A percentile compares a stretch with the other conserved stretches of the same genome.
phyloP scores from a whole-genome alignment of 306 rosid species.

The Begonia loranthoides region DNA sequence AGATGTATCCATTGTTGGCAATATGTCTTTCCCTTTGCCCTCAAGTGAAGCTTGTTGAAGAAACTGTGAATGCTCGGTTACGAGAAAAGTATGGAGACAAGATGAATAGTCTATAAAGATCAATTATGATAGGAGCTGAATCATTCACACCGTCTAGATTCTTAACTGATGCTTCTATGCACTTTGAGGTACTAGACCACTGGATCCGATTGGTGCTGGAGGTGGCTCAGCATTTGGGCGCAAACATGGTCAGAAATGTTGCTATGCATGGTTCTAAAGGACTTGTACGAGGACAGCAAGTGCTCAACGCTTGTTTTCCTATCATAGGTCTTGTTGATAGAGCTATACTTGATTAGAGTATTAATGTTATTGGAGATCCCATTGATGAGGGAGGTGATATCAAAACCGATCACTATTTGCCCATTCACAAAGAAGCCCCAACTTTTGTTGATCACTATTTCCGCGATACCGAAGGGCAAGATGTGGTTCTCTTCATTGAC shows the following conservation, averaged over 20 bases:
- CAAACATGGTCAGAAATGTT: conserved; percentile 58
- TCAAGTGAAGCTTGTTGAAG: too few species aligned
- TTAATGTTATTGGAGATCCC: conserved; percentile 84
- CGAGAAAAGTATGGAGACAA: too few species aligned
- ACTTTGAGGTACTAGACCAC: conserved; percentile 64
- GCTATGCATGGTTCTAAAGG: conserved; percentile 96
- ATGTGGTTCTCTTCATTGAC: conserved; percentile 90
- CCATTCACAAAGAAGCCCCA: conserved; percentile 17
- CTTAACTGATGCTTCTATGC: too few species aligned
- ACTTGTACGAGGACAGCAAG: conserved; percentile 69
- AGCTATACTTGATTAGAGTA: conserved; percentile 83
- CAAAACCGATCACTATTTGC: conserved; percentile 21
- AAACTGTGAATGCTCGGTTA: too few species aligned
- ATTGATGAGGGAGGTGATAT: conserved; percentile 67
- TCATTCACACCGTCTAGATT: too few species aligned
- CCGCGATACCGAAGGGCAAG: conserved; percentile 96
- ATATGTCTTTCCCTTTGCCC: too few species aligned
- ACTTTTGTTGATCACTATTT: conserved; percentile 41
- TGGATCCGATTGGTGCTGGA: conserved; percentile 56
- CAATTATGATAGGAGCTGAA: too few species aligned
- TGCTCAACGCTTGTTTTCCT: conserved; percentile 84
- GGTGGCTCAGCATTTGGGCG: conserved; percentile 92
- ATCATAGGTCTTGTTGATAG: conserved; percentile 95
- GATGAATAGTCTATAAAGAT: too few species aligned
- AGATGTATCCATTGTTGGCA: too few species aligned